Evolutionary conservation across 805 yeast species (phyloP).

Genomic region (Millerozyma miso): DNA sequence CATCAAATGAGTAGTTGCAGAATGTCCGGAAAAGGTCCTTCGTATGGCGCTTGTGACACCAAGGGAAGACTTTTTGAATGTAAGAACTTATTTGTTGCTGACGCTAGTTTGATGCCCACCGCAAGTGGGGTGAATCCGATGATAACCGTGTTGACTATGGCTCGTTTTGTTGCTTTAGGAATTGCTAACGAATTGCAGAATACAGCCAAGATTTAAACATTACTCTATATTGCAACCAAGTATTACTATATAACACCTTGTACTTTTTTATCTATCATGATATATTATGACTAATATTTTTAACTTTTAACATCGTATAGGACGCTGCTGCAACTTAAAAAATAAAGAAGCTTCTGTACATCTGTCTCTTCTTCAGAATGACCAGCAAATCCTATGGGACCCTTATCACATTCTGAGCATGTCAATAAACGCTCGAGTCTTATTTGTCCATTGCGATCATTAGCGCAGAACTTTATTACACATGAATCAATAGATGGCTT

Average conservation of each 20-base stretch:
- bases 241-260: neutral
- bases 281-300: neutral
- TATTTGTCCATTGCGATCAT: slow-evolving; percentile 15
- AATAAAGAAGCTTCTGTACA: slow-evolving; percentile 38
- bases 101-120: slow-evolving; percentile 46
- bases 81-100: slow-evolving; percentile 46
- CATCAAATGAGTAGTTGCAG: slow-evolving; percentile 54
- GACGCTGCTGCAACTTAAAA: slow-evolving; percentile 45
- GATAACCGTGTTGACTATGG: slow-evolving; percentile 45
- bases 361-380: slow-evolving; percentile 26
- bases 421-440: slow-evolving; percentile 51
- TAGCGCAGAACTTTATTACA: slow-evolving; percentile 16
- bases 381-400: slow-evolving; percentile 71
- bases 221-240: neutral
- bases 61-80: slow-evolving; percentile 47
- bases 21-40: slow-evolving; percentile 45
- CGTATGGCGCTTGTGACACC: slow-evolving; percentile 39
- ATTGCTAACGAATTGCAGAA: slow-evolving; percentile 31
- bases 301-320: slow-evolving; percentile 24
- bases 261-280: neutral
- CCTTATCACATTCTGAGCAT: slow-evolving; percentile 76
- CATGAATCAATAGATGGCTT: slow-evolving; percentile 29
- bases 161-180: slow-evolving; percentile 38
- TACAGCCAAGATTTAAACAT: slow-evolving; percentile 19
- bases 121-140: slow-evolving; percentile 56